Base-by-base conservation (phyloP, 2,329 filamentous ascomycete genomes). In the Pezicula rhizophila region DNA sequence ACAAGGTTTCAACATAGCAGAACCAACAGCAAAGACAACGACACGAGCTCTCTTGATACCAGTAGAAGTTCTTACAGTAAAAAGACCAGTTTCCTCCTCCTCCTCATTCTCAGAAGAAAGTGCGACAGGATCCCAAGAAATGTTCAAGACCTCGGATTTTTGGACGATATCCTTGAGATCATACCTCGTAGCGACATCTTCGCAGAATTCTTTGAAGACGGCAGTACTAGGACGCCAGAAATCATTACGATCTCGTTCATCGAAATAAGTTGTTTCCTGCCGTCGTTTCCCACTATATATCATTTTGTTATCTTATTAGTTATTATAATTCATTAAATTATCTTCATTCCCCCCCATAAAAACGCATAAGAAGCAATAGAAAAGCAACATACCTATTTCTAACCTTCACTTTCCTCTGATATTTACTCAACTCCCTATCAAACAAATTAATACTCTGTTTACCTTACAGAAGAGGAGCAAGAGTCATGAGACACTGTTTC, bases 381-480 rank as follows among this genome's bases (percentile, higher is more conserved):
- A 10, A 23, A 40, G 58, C 66, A 23, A 67, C 52, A 74, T 73
- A 72, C 73, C 62, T 69, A 69, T 46, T 63, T 56, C 58, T 67
- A 51, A 67, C 57, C 54, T 66, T 68, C 64, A 81, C 79, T 72
- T 89, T 89, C 70, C 84, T 85, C 50, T 79, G 77, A 64, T 92
- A 85, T 68, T 92, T 92, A 69, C 85, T 90, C 49, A 90, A 66
- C 60, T 90, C 87, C 59, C 85, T 89, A 0, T 23, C 23, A 23
- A 23, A 23, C 6, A 23, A 23, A 23, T 23, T 4, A 23, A 7
- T 23, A 23, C 6, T 4, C 2, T 23, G 3, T 5, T 23, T 23
- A 1, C 23, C 6, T 23, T 5, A 5, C 6, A 23, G 6, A 23
- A 3, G 3, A 23, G 23, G 23, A 23, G 23, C 6, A 23, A 23